Percentiles rank a stretch among this genome's conserved stretches.
Evolutionary conservation across 495 filamentous ascomycete genomes (phyloP).

Genomic region (Neurospora sp.): DNA sequence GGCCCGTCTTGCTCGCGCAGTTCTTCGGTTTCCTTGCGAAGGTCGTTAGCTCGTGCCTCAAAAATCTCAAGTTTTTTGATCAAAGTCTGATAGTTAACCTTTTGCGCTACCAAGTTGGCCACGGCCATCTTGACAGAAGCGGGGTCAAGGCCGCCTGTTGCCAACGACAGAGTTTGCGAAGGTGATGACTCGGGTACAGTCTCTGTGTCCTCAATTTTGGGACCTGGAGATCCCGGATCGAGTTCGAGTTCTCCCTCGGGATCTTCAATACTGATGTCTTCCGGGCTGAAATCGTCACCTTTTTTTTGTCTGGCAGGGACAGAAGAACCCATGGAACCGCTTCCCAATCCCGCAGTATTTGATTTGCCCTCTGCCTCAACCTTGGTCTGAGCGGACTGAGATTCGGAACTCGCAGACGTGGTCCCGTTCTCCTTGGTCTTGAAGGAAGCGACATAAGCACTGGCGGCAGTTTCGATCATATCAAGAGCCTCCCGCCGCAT

Average conservation of each 20-base stretch:
- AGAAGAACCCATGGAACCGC: background rate
- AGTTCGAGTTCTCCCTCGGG: constrained; percentile 28
- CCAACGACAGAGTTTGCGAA: background rate
- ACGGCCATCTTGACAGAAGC: constrained; percentile 1
- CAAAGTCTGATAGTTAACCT: constrained; percentile 12
- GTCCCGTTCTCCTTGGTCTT: constrained; percentile 10
- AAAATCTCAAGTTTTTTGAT: constrained; percentile 13
- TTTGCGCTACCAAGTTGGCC: constrained; percentile 9
- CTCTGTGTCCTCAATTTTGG: background rate
- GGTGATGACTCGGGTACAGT: constrained; percentile 1
- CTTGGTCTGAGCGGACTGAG: constrained; percentile 1
- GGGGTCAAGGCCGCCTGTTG: background rate
- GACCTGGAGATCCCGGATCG: constrained; percentile 16
- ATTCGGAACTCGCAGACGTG: background rate
- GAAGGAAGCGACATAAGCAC: constrained; percentile 29
- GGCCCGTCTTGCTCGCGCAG: constrained; percentile 2
- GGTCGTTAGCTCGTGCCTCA: constrained; percentile 7
- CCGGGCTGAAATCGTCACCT: constrained; percentile 26
- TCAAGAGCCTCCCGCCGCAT: constrained; percentile 29
- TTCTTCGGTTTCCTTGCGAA: constrained; percentile 12
- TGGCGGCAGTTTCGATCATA: constrained; percentile 33
- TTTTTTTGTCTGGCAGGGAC: constrained; percentile 12
- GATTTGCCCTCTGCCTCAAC: background rate
- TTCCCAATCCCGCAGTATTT: background rate
- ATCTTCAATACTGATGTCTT: constrained; percentile 38